Evolutionary conservation across 2,329 filamentous ascomycete species (phyloP).

Genomic region (Podosphaera xanthii): DNA sequence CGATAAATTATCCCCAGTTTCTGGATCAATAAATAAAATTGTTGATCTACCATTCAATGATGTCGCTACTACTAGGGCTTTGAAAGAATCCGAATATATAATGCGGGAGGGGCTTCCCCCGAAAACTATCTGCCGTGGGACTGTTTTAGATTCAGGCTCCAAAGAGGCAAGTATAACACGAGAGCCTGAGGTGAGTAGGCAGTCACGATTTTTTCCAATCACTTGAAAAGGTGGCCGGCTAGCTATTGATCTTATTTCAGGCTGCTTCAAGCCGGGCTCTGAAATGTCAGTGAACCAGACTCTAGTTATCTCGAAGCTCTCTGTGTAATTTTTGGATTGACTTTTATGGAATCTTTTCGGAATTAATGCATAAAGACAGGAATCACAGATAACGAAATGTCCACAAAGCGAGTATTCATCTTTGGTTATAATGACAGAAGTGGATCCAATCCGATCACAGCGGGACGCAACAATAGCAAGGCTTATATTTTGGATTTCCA

Average conservation of each 20-base stretch:
- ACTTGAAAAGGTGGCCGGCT: conserved; percentile 19
- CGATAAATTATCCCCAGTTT: conserved; percentile 29
- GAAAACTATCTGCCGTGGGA: conserved; percentile 27
- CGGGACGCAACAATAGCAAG: conserved; percentile 4
- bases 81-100: conserved; percentile 29
- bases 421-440: conserved; percentile 9
- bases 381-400: conserved; percentile 27
- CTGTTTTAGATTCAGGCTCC: conserved; percentile 21
- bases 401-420: conserved; percentile 11
- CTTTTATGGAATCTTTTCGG: background rate
- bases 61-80: conserved; percentile 30
- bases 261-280: conserved; percentile 23
- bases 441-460: conserved; percentile 11
- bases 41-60: conserved; percentile 22
- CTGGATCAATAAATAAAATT: conserved; percentile 32
- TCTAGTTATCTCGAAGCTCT: conserved; percentile 11
- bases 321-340: background rate
- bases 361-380: conserved; percentile 17
- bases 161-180: conserved; percentile 31
- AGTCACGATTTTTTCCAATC: conserved; percentile 12
- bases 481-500: conserved; percentile 6
- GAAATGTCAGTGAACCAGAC: conserved; percentile 30
- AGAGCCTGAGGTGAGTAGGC: conserved; percentile 26
- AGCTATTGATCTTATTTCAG: conserved; percentile 25
- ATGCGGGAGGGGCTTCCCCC: conserved; percentile 20